Percentiles rank a stretch among this genome's conserved stretches.
These are phyloP conservation scores for Passalora sequoiae DNA, from an alignment of 2,329 filamentous ascomycete species.

Conservation along the genomic window DNA sequence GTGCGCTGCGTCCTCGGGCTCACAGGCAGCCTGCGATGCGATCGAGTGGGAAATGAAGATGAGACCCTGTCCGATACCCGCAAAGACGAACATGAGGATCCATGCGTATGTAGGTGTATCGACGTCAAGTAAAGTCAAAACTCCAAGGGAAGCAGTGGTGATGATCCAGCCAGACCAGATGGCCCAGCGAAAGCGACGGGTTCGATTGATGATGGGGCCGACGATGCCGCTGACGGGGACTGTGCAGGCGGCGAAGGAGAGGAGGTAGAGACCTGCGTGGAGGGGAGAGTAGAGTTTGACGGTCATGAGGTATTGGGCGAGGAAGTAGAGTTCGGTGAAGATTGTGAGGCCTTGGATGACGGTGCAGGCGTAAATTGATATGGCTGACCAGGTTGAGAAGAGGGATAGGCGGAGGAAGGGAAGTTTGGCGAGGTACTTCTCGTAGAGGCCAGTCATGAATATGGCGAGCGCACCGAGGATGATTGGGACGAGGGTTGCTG, in stretches of 20 bases:
- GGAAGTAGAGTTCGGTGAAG: constrained; percentile 37
- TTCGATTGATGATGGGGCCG: constrained; percentile 30
- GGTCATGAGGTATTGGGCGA: constrained; percentile 41
- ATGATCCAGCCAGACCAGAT: constrained; percentile 30
- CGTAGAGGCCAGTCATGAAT: constrained; percentile 23
- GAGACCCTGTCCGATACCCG: constrained; percentile 41
- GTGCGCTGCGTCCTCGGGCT: constrained; percentile 32
- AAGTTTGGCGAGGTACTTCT: constrained; percentile 21
- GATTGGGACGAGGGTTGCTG: constrained; percentile 34
- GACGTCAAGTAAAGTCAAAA: constrained; percentile 39
- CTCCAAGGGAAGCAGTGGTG: constrained; percentile 40
- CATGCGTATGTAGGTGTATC: constrained; percentile 37
- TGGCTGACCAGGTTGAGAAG: constrained; percentile 29
- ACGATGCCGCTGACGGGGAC: constrained; percentile 24
- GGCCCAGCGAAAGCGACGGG: constrained; percentile 27
- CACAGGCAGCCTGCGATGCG: constrained; percentile 38
- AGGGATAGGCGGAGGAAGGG: constrained; percentile 32
- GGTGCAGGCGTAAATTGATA: constrained; percentile 30
- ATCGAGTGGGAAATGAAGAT: constrained; percentile 41
- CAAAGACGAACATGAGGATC: constrained; percentile 42
- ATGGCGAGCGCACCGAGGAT: constrained; percentile 32
- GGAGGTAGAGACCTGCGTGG: constrained; percentile 37
- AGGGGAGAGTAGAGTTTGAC: constrained; percentile 39
- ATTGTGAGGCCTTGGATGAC: constrained; percentile 32
- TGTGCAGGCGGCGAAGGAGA: constrained; percentile 34